These are phyloP conservation scores for Macrotyloma uniflorum DNA, from an alignment of 306 rosid genomes.

Conservation along the genomic window DNA sequence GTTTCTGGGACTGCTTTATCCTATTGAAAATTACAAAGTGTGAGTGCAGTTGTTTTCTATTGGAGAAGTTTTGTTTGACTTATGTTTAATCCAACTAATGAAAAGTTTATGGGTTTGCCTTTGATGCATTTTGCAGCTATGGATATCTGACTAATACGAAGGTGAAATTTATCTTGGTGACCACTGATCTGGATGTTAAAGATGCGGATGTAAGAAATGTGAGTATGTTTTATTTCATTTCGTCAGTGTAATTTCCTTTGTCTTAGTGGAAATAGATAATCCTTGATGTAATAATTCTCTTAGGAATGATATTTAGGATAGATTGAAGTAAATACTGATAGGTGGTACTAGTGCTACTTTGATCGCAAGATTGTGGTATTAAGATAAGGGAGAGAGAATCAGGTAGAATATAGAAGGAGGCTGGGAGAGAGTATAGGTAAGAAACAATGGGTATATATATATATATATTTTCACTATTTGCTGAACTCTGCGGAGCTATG, in stretches of 20 bases:
- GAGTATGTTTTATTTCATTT: slow-evolving; percentile 49
- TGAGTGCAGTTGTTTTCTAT: slow-evolving; percentile 50
- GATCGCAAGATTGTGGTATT: background rate
- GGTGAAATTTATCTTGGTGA: slow-evolving; percentile 94
- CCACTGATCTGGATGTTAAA: slow-evolving; percentile 86
- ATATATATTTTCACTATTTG: background rate
- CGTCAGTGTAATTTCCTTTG: background rate
- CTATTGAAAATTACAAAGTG: slow-evolving; percentile 95
- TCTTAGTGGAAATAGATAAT: slow-evolving; percentile 6
- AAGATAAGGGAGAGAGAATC: background rate
- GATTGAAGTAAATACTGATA: slow-evolving; percentile 10
- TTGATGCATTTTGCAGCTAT: slow-evolving; percentile 53
- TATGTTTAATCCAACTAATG: background rate
- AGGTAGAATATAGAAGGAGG: background rate
- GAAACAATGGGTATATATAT: background rate
- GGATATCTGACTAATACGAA: slow-evolving; percentile 96
- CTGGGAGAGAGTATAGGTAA: background rate
- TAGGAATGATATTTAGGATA: background rate
- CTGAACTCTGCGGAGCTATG: background rate
- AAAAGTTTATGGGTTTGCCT: background rate
- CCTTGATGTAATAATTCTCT: background rate
- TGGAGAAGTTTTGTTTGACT: slow-evolving; percentile 1
- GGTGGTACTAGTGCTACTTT: slow-evolving; percentile 1
- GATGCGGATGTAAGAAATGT: slow-evolving; percentile 91
- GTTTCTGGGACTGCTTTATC: slow-evolving; percentile 90